Evolutionary conservation across 495 filamentous ascomycete genomes (phyloP).

Genomic region (Talaromyces liani): DNA sequence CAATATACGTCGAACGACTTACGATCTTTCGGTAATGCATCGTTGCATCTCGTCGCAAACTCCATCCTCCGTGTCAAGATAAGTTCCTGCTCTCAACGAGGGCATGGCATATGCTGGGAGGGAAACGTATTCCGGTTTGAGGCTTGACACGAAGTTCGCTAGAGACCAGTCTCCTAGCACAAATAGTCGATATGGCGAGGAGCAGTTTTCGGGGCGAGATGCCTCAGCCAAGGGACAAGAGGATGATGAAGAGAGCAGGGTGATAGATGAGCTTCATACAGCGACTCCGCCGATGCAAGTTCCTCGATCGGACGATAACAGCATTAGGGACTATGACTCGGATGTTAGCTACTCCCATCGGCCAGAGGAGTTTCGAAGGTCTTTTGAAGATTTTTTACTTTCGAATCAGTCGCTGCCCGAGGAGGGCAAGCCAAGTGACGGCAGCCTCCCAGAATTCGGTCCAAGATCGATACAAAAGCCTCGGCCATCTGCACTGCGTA

Average conservation of each 20-base stretch:
- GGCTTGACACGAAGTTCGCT: slow-evolving; percentile 35
- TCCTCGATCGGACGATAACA: slow-evolving; percentile 30
- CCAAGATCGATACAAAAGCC: slow-evolving; percentile 23
- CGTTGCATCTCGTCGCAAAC: slow-evolving; percentile 1
- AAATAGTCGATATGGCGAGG: neutral
- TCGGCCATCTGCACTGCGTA: slow-evolving; percentile 33
- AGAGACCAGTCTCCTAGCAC: slow-evolving; percentile 5
- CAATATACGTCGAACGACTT: neutral
- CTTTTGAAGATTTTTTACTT: slow-evolving; percentile 37
- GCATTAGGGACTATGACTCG: slow-evolving; percentile 10
- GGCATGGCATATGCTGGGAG: slow-evolving; percentile 37
- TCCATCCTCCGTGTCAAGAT: slow-evolving; percentile 1
- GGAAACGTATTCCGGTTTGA: slow-evolving; percentile 30
- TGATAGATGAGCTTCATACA: slow-evolving; percentile 37
- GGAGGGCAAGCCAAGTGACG: slow-evolving; percentile 30
- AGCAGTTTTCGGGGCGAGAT: neutral
- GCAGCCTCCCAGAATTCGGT: slow-evolving; percentile 30
- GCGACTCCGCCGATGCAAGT: slow-evolving; percentile 40
- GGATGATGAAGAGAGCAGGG: slow-evolving; percentile 36
- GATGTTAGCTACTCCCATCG: slow-evolving; percentile 31
- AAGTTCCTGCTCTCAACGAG: slow-evolving; percentile 17
- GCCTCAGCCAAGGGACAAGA: neutral
- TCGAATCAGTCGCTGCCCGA: slow-evolving; percentile 34
- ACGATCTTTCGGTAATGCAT: slow-evolving; percentile 5
- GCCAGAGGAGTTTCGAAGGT: slow-evolving; percentile 34